Base-by-base conservation (phyloP, 225 moss, liverwort and hornwort genomes). In the Lunularia cruciata region DNA sequence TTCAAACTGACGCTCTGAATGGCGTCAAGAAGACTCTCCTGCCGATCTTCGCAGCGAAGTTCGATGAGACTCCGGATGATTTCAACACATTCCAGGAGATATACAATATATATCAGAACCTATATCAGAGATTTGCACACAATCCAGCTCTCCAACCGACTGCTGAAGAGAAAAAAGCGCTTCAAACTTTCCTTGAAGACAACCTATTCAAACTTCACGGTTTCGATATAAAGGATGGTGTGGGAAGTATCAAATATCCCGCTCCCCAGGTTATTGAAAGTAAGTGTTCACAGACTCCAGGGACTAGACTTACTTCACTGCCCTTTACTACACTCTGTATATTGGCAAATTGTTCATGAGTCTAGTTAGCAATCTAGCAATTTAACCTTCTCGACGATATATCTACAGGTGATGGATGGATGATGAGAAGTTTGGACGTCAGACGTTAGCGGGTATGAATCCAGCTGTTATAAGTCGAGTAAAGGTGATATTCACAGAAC, bases 371-470 rank as follows among this genome's bases (percentile, higher is more conserved):
- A n/a, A n/a, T 6, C 20, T 51, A 18, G 22, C 19, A 19, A 6
- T 22, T 23, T 20, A 9, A 51, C 51, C 51, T 51, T 54, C 6
- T 54, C 9, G 54, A 25, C 54, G 19, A 54, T 11, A 1, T n/a
- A n/a, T 63, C 1, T 73, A 72, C 80, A 89, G 89, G 80, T 72
- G 77, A 83, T 83, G 81, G 79, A 77, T 60, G 3, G 79, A 63
- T 53, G 85, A 91, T 67, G 81, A 81, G 33, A 86, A 83, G 65
- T 83, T 85, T 30, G 86, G 75, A 23, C 88, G 85, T 55, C 78
- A 89, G 68, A 81, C 76, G 75, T 72, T 89, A 3, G 83, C 89
- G 28, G 89, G 89, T 19, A 51, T 86, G 5, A 78, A 89, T 38
- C 89, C 89, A 0, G 67, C 78, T 18, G 83, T 75, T 5, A 85